These are phyloP conservation scores for Daldinia grandis DNA, from an alignment of 495 filamentous ascomycete species.

Conservation along the genomic window DNA sequence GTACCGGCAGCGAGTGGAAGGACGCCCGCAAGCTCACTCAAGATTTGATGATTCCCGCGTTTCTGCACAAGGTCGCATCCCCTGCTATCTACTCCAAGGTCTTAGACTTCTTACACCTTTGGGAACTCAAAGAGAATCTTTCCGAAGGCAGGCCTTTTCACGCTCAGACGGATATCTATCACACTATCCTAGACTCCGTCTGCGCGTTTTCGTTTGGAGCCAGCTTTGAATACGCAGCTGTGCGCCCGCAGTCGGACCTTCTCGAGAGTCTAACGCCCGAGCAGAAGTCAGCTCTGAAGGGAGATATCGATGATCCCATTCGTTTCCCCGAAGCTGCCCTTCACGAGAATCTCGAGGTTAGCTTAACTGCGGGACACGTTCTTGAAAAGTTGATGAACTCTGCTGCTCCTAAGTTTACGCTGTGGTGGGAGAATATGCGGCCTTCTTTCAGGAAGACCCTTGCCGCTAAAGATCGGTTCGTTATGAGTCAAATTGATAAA, in stretches of 20 bases:
- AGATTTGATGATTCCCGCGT: background rate
- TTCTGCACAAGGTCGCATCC: background rate
- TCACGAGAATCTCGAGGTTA: background rate
- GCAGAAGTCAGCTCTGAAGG: background rate
- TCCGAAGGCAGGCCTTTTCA: background rate
- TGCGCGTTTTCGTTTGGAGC: constrained; percentile 1
- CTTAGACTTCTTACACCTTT: background rate
- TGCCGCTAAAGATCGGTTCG: background rate
- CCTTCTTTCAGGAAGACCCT: constrained; percentile 6
- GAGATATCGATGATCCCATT: background rate
- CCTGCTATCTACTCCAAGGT: background rate
- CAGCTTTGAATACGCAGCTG: background rate
- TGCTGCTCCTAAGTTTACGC: background rate
- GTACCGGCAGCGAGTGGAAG: constrained; percentile 1
- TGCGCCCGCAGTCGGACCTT: constrained; percentile 5
- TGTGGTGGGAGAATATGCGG: constrained; percentile 4
- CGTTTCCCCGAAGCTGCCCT: constrained; percentile 2
- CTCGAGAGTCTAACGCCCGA: background rate
- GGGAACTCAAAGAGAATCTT: background rate
- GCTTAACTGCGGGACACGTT: background rate
- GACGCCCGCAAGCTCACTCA: constrained; percentile 4
- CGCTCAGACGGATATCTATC: background rate
- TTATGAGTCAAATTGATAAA: background rate
- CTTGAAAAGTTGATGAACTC: constrained; percentile 8
- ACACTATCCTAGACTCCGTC: background rate